phyloP scores from a whole-genome alignment of 768 basidiomycete species.

The Cystofilobasidium bisporidii region DNA sequence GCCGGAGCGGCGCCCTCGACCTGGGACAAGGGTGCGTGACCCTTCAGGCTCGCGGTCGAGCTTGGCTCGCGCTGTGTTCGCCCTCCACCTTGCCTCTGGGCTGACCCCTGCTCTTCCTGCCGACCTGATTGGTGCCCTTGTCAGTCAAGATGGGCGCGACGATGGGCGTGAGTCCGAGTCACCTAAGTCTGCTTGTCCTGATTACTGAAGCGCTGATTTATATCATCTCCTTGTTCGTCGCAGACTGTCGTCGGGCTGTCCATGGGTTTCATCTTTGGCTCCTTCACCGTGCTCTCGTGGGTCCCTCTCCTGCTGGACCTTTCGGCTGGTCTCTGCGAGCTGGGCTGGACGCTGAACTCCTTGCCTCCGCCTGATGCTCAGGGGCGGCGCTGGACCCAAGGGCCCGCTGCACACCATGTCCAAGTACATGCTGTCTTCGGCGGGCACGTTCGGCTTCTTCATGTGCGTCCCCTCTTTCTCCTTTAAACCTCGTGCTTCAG shows the following conservation, averaged over 20 bases:
- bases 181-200: not conserved
- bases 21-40: conserved; percentile 18
- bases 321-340: conserved; percentile 1
- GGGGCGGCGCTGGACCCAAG: conserved; percentile 81
- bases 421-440: conserved; percentile 93
- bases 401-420: conserved; percentile 84
- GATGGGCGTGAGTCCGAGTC: conserved; percentile 17
- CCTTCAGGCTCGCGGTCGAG: no score
- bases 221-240: not conserved
- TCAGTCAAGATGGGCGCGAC: conserved; percentile 25
- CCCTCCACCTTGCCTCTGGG: no score
- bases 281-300: conserved; percentile 80
- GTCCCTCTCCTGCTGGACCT: no score
- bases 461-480: conserved; percentile 68
- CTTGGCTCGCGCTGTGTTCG: no score
- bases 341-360: no score
- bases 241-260: conserved; percentile 63
- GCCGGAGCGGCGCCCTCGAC: conserved; percentile 18
- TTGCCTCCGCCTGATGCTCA: no score
- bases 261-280: conserved; percentile 94
- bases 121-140: no score
- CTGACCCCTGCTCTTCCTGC: no score
- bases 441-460: conserved; percentile 95
- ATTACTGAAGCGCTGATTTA: no score
- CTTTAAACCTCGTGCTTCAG: conserved; percentile 45